Evolutionary conservation across 192 early-diverging fungal species (phyloP).

Genomic region (Mortierella claussenii): DNA sequence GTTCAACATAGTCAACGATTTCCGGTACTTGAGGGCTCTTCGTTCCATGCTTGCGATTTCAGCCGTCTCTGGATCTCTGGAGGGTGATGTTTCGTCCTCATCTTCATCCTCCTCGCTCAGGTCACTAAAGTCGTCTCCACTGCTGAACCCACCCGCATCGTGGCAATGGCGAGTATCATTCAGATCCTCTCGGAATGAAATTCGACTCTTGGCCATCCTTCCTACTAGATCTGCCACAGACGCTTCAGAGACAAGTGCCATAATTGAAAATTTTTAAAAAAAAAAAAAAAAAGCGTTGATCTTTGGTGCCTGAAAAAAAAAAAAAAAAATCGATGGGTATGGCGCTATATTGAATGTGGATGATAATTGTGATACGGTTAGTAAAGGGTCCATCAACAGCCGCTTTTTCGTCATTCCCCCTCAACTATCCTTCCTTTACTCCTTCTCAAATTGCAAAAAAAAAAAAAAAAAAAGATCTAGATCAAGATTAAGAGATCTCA

Average conservation of each 20-base stretch:
- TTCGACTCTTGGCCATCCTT: conserved; percentile 33
- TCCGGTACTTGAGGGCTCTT: conserved; percentile 36
- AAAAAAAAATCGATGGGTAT: not conserved
- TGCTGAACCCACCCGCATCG: conserved; percentile 19
- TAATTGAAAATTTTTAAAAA: not conserved
- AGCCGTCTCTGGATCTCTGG: conserved; percentile 36
- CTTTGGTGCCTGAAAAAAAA: not conserved
- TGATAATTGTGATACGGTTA: too few relatives aligned
- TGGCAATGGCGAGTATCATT: conserved; percentile 37
- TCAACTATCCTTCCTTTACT: too few relatives aligned
- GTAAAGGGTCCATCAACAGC: too few relatives aligned
- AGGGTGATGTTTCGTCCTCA: conserved; percentile 20
- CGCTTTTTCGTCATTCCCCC: too few relatives aligned
- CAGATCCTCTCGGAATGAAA: conserved; percentile 43
- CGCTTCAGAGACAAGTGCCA: conserved; percentile 31
- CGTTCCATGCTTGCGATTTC: conserved; percentile 46
- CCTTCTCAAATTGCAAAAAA: too few relatives aligned
- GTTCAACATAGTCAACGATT: conserved; percentile 44
- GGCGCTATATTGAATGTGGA: too few relatives aligned
- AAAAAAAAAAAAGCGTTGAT: not conserved
- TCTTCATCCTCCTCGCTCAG: conserved; percentile 10
- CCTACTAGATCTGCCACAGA: not conserved
- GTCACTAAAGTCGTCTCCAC: conserved; percentile 13
- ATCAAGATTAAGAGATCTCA: too few relatives aligned
- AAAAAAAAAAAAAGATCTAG: not conserved